A percentile compares a stretch with the other conserved stretches of the same genome.
These are phyloP conservation scores for Cyberlindnera japonica DNA, from an alignment of 805 yeast species.

Conservation along the genomic window DNA sequence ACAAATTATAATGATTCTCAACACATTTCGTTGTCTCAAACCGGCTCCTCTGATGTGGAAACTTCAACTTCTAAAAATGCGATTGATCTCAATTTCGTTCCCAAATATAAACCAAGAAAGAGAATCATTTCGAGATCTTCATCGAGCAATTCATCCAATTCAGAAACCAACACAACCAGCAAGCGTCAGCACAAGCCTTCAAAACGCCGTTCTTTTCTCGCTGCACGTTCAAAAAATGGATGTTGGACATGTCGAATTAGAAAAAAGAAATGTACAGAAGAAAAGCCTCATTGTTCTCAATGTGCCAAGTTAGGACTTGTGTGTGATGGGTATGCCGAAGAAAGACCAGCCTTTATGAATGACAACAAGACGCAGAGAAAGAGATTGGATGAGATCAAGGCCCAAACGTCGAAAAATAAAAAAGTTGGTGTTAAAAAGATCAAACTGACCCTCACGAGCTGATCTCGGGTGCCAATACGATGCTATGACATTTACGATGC, in stretches of 20 bases:
- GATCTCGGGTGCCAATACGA: neutral
- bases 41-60: too few relatives aligned
- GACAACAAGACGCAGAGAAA: conserved; percentile 38
- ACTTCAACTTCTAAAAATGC: too few relatives aligned
- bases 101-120: too few relatives aligned
- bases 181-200: neutral
- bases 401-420: conserved; percentile 40
- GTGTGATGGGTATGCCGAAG: conserved; percentile 53
- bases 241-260: conserved; percentile 80
- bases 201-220: conserved; percentile 9
- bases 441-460: neutral
- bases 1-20: neutral
- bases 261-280: conserved; percentile 69
- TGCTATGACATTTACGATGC: neutral
- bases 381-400: conserved; percentile 49
- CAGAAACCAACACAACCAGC: neutral
- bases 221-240: conserved; percentile 50
- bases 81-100: too few relatives aligned
- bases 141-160: neutral
- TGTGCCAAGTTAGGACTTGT: conserved; percentile 52
- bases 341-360: conserved; percentile 53
- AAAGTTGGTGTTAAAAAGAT: conserved; percentile 33
- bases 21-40: conserved; percentile 4
- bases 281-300: conserved; percentile 55
- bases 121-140: too few relatives aligned